A percentile compares a stretch with the other conserved stretches of the same genome.
These are phyloP conservation scores for Pichia heedii DNA, from an alignment of 805 yeast genomes.

Conservation along the genomic window DNA sequence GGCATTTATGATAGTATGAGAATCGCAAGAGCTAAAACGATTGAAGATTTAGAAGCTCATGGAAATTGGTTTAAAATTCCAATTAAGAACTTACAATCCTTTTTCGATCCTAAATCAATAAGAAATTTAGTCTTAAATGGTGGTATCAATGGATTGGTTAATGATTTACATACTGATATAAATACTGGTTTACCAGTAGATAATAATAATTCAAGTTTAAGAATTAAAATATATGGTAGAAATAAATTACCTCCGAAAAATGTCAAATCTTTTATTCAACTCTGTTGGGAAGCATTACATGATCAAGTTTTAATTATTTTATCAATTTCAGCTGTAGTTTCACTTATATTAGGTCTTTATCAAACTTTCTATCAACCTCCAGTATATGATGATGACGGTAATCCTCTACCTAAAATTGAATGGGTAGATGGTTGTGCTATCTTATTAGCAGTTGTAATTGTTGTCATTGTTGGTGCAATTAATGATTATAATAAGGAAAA, in stretches of 20 bases:
- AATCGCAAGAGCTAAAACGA: no score
- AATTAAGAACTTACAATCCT: constrained; percentile 31
- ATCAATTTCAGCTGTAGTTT: constrained; percentile 78
- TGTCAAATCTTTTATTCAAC: constrained; percentile 55
- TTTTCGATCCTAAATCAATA: constrained; percentile 60
- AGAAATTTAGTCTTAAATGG: constrained; percentile 34
- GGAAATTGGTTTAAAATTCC: constrained; percentile 16
- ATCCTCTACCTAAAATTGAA: constrained; percentile 72
- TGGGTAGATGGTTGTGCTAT: constrained; percentile 99
- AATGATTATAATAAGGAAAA: constrained; percentile 95
- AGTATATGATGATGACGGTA: constrained; percentile 70
- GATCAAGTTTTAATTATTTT: constrained; percentile 85
- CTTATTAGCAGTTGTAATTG: constrained; percentile 81
- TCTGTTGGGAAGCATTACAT: constrained; percentile 78
- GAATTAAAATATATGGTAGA: constrained; percentile 51
- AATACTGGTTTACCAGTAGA: constrained; percentile 33
- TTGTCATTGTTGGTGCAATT: constrained; percentile 87
- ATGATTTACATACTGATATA: constrained; percentile 29
- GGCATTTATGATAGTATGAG: no score
- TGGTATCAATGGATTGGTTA: constrained; percentile 31
- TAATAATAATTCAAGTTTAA: constrained; percentile 24
- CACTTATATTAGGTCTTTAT: constrained; percentile 84
- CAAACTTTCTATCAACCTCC: constrained; percentile 84
- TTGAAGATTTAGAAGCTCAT: constrained; percentile 10
- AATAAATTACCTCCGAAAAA: constrained; percentile 65